Evolutionary conservation across 768 basidiomycete genomes (phyloP), one percentile per base, ranked within the genome.

Genomic region (Tulasnella sp.): DNA sequence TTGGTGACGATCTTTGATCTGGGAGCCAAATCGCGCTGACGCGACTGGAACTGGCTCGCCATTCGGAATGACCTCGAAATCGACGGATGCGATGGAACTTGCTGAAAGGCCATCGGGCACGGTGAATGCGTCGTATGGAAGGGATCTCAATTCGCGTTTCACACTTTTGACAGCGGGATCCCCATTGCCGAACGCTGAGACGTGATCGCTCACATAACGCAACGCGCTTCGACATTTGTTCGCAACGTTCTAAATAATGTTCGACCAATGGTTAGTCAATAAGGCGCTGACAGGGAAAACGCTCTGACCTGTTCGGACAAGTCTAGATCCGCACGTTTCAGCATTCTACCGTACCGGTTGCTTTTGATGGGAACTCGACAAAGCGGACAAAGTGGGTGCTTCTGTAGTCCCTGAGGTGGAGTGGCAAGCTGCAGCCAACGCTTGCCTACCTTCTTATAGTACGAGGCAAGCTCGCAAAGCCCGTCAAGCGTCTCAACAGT

Each of bases 401-500:
- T 82, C 78, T 82, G 80, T 79, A 83, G 85, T 8, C 82, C 84
- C 17, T 31, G 2, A 5, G 84, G 81, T 0, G 89, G 88, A 5
- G 85, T 81, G 52, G 81, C 79, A 36, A 89, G 81, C 6, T 85
- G 84, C 15, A 80, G 19, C 87, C 87, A 91, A 45, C 72, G 81
- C 7, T 84, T 86, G 14, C 84, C 79, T 1, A 6, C 69, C 5
- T 85, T 82, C 69, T 81, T 79, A 1, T 92, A 92, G 79, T 86
- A 90, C 4, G 87, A 85, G 0, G 69, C 69, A 81, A 92, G 84
- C 17, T 82, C 79, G 78, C 87, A 88, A 58, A 85, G 83, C 0
- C 90, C 91, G 78, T 93, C 91, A n/a, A 93, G 84, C 0, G 89
- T 90, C 80, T 91, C 90, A 22, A 91, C 87, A 0, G 91, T 92